Conservation (phyloP, 2,329 filamentous ascomycete species). For the Fusarium sp. region DNA sequence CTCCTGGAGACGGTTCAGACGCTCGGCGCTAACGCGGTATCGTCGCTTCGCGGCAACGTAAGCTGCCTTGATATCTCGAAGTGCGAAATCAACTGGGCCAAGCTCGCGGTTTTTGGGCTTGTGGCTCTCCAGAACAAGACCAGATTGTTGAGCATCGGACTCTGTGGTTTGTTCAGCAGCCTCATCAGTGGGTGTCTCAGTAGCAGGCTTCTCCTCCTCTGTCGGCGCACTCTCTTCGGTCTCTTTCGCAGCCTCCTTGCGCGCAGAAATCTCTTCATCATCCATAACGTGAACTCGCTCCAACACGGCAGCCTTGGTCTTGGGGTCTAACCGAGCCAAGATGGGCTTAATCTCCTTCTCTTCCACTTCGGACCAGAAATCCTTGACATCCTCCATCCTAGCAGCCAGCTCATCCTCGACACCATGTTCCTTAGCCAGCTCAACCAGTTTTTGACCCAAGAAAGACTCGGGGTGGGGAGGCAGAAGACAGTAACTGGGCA, state of each 20-base stretch:
- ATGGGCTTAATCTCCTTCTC: constrained; percentile 82
- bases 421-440: constrained; percentile 79
- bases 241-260: constrained; percentile 38
- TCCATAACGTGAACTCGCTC: constrained; percentile 66
- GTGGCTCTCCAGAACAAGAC: constrained; percentile 47
- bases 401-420: constrained; percentile 76
- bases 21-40: constrained; percentile 81
- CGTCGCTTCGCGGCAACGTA: constrained; percentile 85
- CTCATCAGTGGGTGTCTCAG: constrained; percentile 30
- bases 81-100: constrained; percentile 70
- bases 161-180: constrained; percentile 38
- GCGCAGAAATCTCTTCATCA: constrained; percentile 45
- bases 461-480: constrained; percentile 92
- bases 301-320: constrained; percentile 72
- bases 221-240: constrained; percentile 33
- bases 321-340: constrained; percentile 71
- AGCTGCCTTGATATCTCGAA: constrained; percentile 82
- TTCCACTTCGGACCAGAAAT: constrained; percentile 87
- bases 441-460: constrained; percentile 84
- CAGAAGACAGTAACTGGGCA: constrained; percentile 92
- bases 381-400: constrained; percentile 80
- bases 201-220: constrained; percentile 45
- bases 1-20: constrained; percentile 80
- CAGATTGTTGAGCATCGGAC: constrained; percentile 40
- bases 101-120: constrained; percentile 59